Evolutionary conservation across 257 asterid species (phyloP).

Genomic region (Solanum piurae): DNA sequence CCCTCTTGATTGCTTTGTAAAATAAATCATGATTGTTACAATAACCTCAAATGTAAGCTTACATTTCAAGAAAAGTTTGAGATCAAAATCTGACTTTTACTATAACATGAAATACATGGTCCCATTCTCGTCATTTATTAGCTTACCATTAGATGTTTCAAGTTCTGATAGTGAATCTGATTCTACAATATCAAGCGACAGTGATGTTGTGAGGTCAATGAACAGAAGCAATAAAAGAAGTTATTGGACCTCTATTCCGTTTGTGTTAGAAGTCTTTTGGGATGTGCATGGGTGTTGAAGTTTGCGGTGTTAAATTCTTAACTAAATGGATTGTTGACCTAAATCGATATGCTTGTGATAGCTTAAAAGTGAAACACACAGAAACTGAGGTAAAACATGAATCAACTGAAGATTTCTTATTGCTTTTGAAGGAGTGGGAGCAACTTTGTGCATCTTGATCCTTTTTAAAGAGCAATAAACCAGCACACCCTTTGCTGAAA

Average conservation of each 20-base stretch:
- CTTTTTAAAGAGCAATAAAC: slow-evolving; percentile 10
- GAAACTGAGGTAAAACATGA: slow-evolving; percentile 72
- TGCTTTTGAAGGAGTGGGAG: slow-evolving; percentile 55
- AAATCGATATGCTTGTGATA: slow-evolving; percentile 29
- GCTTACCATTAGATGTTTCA: too few species aligned
- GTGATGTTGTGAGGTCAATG: slow-evolving; percentile 15
- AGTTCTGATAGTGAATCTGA: neutral
- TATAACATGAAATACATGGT: too few species aligned
- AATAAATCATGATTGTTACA: too few species aligned
- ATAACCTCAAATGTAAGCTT: too few species aligned
- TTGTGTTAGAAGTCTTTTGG: slow-evolving; percentile 93
- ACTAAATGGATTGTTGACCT: slow-evolving; percentile 30
- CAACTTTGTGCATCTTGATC: slow-evolving; percentile 36
- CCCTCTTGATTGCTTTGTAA: too few species aligned
- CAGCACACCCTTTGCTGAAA: slow-evolving; percentile 4
- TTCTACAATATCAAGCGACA: slow-evolving; percentile 52
- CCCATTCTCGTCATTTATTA: too few species aligned
- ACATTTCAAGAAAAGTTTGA: too few species aligned
- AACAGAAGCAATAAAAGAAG: slow-evolving; percentile 17
- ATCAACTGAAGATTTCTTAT: slow-evolving; percentile 41
- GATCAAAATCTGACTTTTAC: too few species aligned
- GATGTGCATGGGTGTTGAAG: slow-evolving; percentile 65
- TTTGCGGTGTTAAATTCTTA: slow-evolving; percentile 49
- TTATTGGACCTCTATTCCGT: slow-evolving; percentile 70
- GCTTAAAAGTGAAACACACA: slow-evolving; percentile 60